A percentile compares a stretch with the other conserved stretches of the same genome.
Evolutionary conservation across 2,329 filamentous ascomycete genomes (phyloP).

Genomic region (Metarhizium brunneum): DNA sequence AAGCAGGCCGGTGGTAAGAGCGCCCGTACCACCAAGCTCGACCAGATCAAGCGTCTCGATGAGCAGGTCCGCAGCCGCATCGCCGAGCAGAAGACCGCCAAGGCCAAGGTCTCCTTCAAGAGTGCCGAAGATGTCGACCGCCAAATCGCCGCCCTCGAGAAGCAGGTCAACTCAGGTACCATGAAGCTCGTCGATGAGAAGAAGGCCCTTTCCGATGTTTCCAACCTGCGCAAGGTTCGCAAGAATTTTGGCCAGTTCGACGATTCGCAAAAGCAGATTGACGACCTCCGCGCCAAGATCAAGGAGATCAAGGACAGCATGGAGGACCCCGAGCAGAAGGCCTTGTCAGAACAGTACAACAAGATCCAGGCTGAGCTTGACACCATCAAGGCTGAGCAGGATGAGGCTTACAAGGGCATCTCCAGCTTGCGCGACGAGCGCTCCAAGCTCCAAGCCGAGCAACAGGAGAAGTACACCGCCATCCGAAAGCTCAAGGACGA

Average conservation of each 20-base stretch:
- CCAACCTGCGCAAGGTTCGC: constrained; percentile 73
- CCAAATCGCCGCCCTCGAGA: constrained; percentile 72
- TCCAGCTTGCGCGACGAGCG: constrained; percentile 79
- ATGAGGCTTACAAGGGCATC: constrained; percentile 81
- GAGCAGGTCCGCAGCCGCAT: constrained; percentile 80
- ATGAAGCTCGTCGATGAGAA: constrained; percentile 98
- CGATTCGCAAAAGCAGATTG: constrained; percentile 78
- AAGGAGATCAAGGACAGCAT: constrained; percentile 80
- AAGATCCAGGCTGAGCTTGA: constrained; percentile 83
- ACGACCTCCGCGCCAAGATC: constrained; percentile 78
- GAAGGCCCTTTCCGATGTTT: constrained; percentile 80
- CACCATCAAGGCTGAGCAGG: constrained; percentile 82
- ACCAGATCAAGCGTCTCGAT: constrained; percentile 88
- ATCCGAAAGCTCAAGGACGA: constrained; percentile 85
- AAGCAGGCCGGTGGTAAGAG: constrained; percentile 85
- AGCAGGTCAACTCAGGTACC: constrained; percentile 76
- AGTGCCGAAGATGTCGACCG: constrained; percentile 77
- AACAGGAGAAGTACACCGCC: constrained; percentile 75
- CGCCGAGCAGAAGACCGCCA: constrained; percentile 77
- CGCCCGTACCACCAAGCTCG: constrained; percentile 65
- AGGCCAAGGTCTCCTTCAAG: constrained; percentile 76
- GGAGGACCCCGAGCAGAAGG: constrained; percentile 86
- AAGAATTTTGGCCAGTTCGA: constrained; percentile 87
- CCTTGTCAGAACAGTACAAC: constrained; percentile 77
- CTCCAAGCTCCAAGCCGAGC: constrained; percentile 71